phyloP scores from a whole-genome alignment of 2,329 filamentous ascomycete species.

The Cercospora citrullina region DNA sequence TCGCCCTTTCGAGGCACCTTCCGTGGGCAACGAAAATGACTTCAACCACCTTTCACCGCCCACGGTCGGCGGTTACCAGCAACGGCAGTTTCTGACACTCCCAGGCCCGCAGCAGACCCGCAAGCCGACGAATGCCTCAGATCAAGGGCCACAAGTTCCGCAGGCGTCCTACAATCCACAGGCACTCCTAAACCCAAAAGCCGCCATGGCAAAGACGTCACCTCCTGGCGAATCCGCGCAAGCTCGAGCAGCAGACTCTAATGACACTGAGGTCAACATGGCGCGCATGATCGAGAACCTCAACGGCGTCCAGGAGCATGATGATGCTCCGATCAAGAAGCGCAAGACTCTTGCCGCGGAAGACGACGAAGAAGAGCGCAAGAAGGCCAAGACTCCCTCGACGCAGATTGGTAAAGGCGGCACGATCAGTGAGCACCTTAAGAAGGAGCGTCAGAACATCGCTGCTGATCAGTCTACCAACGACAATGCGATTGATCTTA shows the following conservation, averaged over 20 bases:
- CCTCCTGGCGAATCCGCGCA: not conserved
- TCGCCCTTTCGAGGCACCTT: not conserved
- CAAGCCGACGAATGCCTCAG: conserved; percentile 24
- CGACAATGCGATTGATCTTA: conserved; percentile 49
- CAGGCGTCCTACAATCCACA: conserved; percentile 23
- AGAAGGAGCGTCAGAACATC: conserved; percentile 56
- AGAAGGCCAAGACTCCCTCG: conserved; percentile 48
- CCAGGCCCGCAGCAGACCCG: conserved; percentile 37
- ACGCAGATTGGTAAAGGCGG: conserved; percentile 54
- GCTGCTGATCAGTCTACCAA: conserved; percentile 32
- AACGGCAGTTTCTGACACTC: conserved; percentile 9
- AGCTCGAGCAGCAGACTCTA: not conserved
- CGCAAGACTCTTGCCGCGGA: conserved; percentile 52
- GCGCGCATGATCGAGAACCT: conserved; percentile 70
- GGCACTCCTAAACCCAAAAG: conserved; percentile 30
- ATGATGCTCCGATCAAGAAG: conserved; percentile 58
- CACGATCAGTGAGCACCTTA: conserved; percentile 65
- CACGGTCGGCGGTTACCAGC: conserved; percentile 11
- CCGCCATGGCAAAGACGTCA: conserved; percentile 15
- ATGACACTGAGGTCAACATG: conserved; percentile 44
- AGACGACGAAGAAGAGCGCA: conserved; percentile 42
- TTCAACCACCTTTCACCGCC: conserved; percentile 21
- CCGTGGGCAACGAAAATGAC: not conserved
- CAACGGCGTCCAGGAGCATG: conserved; percentile 71
- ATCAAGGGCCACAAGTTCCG: conserved; percentile 9